phyloP scores from a whole-genome alignment of 2,329 filamentous ascomycete species.

The Phialophora chinensis region DNA sequence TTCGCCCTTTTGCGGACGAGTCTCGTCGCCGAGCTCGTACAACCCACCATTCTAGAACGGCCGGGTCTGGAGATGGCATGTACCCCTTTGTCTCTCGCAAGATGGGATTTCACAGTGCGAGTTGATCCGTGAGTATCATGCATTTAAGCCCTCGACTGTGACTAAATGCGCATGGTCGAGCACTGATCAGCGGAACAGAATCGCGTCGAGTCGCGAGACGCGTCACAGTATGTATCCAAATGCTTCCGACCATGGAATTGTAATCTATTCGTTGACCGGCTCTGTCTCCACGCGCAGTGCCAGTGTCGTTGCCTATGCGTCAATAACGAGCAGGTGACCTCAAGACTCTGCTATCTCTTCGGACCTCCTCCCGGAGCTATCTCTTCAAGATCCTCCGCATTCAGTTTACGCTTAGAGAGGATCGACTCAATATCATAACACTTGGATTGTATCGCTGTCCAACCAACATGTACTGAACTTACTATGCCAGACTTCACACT shows the following conservation, averaged over 20 bases:
- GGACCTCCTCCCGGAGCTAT: background rate
- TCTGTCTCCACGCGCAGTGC: background rate
- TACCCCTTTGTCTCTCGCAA: background rate
- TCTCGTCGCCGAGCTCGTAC: background rate
- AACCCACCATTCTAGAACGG: background rate
- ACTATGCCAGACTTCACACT: background rate
- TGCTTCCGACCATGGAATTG: too few species aligned
- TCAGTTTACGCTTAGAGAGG: background rate
- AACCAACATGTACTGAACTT: background rate
- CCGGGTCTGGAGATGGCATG: background rate
- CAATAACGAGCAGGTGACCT: background rate
- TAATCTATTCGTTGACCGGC: background rate
- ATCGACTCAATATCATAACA: background rate
- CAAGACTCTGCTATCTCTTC: background rate
- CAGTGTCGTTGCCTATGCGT: background rate
- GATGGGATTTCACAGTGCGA: background rate
- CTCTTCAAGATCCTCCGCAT: background rate
- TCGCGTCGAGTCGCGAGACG: background rate
- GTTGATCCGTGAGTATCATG: background rate
- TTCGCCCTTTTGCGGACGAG: background rate
- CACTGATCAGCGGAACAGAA: background rate
- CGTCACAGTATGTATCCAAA: background rate
- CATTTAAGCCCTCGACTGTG: too few species aligned
- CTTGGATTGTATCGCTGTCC: background rate
- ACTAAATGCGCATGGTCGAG: background rate